Percentiles rank a stretch among this genome's conserved stretches.
These are phyloP conservation scores for Penicillium palitans DNA, from an alignment of 2,329 filamentous ascomycete genomes.

Conservation along the genomic window DNA sequence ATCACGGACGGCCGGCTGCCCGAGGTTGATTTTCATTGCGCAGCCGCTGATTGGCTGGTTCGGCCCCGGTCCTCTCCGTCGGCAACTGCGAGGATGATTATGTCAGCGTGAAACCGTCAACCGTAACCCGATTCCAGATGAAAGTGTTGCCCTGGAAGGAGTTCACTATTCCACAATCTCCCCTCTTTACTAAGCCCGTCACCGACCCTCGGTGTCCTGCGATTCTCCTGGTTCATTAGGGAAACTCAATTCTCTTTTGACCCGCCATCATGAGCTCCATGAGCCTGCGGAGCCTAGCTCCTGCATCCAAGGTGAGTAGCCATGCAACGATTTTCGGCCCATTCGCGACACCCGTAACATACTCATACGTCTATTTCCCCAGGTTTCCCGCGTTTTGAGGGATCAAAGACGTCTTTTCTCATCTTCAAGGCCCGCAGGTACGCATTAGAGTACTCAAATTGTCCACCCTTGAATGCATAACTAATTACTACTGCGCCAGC, in stretches of 20 bases:
- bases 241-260: constrained; percentile 29
- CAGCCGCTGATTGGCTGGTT: constrained; percentile 35
- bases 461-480: constrained; percentile 14
- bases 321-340: constrained; percentile 26
- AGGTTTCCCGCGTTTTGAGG: constrained; percentile 66
- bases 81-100: constrained; percentile 36
- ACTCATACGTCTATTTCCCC: constrained; percentile 28
- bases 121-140: constrained; percentile 18
- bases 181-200: constrained; percentile 19
- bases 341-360: constrained; percentile 9
- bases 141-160: constrained; percentile 22
- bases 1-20: constrained; percentile 32
- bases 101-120: constrained; percentile 34
- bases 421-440: constrained; percentile 77
- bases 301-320: constrained; percentile 48
- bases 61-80: constrained; percentile 33
- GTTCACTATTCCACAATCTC: constrained; percentile 26
- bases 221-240: constrained; percentile 28
- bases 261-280: constrained; percentile 51
- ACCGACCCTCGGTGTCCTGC: constrained; percentile 25
- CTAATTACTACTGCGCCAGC: constrained; percentile 53
- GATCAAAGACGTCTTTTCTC: constrained; percentile 78
- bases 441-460: constrained; percentile 36
- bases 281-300: constrained; percentile 52
- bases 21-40: constrained; percentile 41